Evolutionary conservation across 2,329 filamentous ascomycete species (phyloP), one percentile per base, ranked within the genome.

Genomic region (Fusarium foetens): DNA sequence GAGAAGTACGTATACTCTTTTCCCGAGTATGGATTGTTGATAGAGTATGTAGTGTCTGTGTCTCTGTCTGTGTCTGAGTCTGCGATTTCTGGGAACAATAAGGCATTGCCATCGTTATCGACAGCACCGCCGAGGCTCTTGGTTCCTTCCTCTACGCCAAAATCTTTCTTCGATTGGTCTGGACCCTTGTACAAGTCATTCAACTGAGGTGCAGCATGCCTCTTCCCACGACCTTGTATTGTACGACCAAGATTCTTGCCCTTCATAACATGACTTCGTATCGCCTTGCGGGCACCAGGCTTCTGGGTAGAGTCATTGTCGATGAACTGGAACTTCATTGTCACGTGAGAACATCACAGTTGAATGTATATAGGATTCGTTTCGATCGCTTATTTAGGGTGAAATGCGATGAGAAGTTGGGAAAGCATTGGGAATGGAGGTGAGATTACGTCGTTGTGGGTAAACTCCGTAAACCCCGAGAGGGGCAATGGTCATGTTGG

Each of bases 231-330:
- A 3, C 69, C 69, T 25, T 62, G 53, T 29, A 75, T 72, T 33
- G 36, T 75, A 12, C 63, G 73, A 3, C 73, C 73, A 23, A 68
- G 33, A 42, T 75, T 75, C 51, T 68, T 75, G 29, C 72, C 72
- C 55, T 74, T 75, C 72, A 75, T 75, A 10, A 75, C 73, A 73
- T 75, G 72, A 21, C 73, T 65, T 23, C 73, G 73, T 46, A 75
- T 75, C 1, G 63, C 62, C 45, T 60, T 66, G 8, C 72, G 68
- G 5, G 66, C 45, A n/a, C 57, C 48, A 16, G 68, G 57, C 6
- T 42, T 61, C 13, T 52, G 51, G 29, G 46, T 25, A 5, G 58
- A 57, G 7, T 60, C 65, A 42, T 63, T 58, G 19, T 74, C 68
- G 46, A 75, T 60, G 48, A 75, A 75, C 16, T 74, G 68, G 38